Base-by-base conservation (phyloP, 345 rosid genomes). In the Boechera divaricarpa region DNA sequence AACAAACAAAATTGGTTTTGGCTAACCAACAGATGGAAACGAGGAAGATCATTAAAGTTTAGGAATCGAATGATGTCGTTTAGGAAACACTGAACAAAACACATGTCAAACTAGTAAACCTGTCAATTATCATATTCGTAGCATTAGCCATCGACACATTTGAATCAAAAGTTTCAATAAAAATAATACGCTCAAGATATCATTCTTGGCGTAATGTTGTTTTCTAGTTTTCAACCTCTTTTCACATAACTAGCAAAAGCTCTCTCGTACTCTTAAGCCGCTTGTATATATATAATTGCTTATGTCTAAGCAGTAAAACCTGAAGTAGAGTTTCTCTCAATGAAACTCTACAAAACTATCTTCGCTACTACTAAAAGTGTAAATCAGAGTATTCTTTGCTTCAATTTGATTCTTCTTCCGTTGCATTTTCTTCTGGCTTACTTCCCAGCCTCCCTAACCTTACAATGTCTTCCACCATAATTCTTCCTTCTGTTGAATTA, bases 381-480 rank as follows among this genome's bases (percentile, higher is more conserved):
- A 13, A 49, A 57, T 33, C 67, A 51, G 39, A 32, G 52, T 63
- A 5, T 9, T 26, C 3, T 11, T 75, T n/a, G 57, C 24, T 42
- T 54, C 42, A 79, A 38, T 62, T 45, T 74, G 76, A 47, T 63
- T 75, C 85, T 67, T 84, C 89, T 80, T 85, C 87, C 4, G 83
- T 67, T 36, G 87, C 73, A 69, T 67, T 60, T 63, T 89, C 91
- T 70, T 94, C 97, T 1, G 75, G 82, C 69, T 71, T 75, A 77
- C 93, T 87, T 77, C 95, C 98, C 85, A 90, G 70, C 56, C 92
- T 88, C 74, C 95, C 98, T 82, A 90, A 68, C 68, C 82, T 87
- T 55, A 91, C 91, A 45, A 94, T 94, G 87, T 94, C 98, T 80
- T 94, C 97, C 67, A 94, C 95, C 41, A 90, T 91, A 67, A 94